A percentile compares a stretch with the other conserved stretches of the same genome.
phyloP scores from a whole-genome alignment of 2,329 filamentous ascomycete genomes.

The Pestalotiopsis sp. region DNA sequence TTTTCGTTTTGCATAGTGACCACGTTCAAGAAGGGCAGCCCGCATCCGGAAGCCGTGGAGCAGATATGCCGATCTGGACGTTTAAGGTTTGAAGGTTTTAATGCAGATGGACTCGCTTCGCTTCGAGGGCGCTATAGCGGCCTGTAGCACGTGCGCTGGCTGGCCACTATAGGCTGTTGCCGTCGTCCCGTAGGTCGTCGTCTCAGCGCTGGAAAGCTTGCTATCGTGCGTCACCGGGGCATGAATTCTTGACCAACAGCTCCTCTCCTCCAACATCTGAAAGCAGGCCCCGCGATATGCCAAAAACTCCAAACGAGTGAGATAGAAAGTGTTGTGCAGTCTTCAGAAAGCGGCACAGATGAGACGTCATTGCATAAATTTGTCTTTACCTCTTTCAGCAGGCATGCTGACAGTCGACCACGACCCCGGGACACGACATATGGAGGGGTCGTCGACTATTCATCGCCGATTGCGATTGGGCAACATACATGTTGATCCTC shows the following conservation, averaged over 20 bases:
- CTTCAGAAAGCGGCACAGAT: background rate
- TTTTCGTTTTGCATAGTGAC: background rate
- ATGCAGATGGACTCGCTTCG: background rate
- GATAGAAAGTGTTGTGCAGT: background rate
- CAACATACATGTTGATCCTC: background rate
- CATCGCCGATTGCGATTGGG: background rate
- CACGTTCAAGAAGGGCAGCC: background rate
- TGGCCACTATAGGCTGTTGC: background rate
- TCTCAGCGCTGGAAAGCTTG: background rate
- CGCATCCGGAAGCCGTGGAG: slow-evolving; percentile 1
- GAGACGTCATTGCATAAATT: background rate
- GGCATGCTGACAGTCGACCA: background rate
- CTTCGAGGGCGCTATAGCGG: background rate
- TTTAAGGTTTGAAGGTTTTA: slow-evolving; percentile 10
- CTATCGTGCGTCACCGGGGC: background rate
- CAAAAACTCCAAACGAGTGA: background rate
- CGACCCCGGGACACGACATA: background rate
- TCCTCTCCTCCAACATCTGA: background rate
- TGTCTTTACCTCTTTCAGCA: background rate
- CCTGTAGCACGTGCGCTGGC: background rate
- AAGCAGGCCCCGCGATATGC: background rate
- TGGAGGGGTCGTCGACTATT: background rate
- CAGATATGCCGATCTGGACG: background rate
- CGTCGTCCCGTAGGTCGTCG: background rate
- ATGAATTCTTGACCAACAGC: background rate